Evolutionary conservation across 2,329 filamentous ascomycete genomes (phyloP).

Genomic region (Microcera coccophila): DNA sequence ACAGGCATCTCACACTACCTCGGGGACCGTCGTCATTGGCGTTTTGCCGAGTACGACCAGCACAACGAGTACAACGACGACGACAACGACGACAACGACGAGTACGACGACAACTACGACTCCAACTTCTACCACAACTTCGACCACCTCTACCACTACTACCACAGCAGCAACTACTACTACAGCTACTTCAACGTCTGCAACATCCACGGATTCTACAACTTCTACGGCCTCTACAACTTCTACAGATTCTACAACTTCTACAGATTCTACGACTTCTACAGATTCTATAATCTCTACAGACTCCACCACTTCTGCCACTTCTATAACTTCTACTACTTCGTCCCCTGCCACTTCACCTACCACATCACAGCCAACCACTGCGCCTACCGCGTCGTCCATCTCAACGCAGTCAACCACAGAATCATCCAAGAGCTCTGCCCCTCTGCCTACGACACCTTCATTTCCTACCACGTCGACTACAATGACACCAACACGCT

Average conservation of each 20-base stretch:
- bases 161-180: background rate
- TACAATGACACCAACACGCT: too few species aligned
- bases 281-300: slow-evolving; percentile 1
- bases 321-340: background rate
- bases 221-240: background rate
- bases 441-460: background rate
- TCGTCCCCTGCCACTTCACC: background rate
- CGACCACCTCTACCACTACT: background rate
- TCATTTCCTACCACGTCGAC: too few species aligned
- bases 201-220: background rate
- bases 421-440: background rate
- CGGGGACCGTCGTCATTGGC: slow-evolving; percentile 11
- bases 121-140: background rate
- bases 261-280: slow-evolving; percentile 1
- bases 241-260: background rate
- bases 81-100: background rate
- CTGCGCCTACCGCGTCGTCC: background rate
- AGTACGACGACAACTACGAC: slow-evolving; percentile 1
- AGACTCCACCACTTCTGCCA: background rate
- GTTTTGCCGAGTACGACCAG: slow-evolving; percentile 1
- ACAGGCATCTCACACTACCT: slow-evolving; percentile 13
- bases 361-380: background rate
- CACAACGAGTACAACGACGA: background rate
- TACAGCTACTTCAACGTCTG: background rate
- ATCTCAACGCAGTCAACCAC: background rate